Base-by-base conservation (phyloP, 441 rosid genomes). In the Gossypium lobatum region DNA sequence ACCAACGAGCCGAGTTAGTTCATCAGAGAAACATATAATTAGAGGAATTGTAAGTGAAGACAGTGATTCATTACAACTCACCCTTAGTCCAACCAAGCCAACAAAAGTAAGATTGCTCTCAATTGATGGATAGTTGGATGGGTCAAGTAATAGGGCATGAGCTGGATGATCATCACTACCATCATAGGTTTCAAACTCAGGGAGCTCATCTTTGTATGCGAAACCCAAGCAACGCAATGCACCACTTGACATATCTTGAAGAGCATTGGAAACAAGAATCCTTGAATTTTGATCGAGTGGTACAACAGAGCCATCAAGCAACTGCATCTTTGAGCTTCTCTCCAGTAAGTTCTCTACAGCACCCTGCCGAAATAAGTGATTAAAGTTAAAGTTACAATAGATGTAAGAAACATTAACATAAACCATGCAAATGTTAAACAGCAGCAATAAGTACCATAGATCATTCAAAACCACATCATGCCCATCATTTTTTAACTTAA, bases 81-180 rank as follows among this genome's bases (percentile, higher is more conserved):
- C 88, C 82, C 86, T 82, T 72, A 83, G 75, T 73, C 85, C 86
- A 73, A 78, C 84, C 80, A 85, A 71, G 68, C 88, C 86, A 34
- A 75, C 81, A 50, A 83, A 85, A 67, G 72, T 69, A 14, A 85
- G 83, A 17, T 76, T 75, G 68, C 77, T 81, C 73, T 85, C 88
- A n/a, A 83, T 83, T 0, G 83, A 80, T 1, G 84, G 73, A 73
- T 85, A 85, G 53, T 77, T 80, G 31, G 81, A 81, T 65, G 86
- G 88, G 46, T 81, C 60, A 64, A 83, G 85, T 70, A 85, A 70
- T 74, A 78, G 77, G 23, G 74, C 58, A 65, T 83, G 88, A 14
- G 88, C 84, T 2, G 83, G 88, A 68, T 85, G 88, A 16, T 80
- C 85, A 50, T 85, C 86, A 50, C 20, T 72, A 6, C 86, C 78